A percentile compares a stretch with the other conserved stretches of the same genome.
These are phyloP conservation scores for Amanita rubescens DNA, from an alignment of 768 basidiomycete genomes.

Conservation along the genomic window DNA sequence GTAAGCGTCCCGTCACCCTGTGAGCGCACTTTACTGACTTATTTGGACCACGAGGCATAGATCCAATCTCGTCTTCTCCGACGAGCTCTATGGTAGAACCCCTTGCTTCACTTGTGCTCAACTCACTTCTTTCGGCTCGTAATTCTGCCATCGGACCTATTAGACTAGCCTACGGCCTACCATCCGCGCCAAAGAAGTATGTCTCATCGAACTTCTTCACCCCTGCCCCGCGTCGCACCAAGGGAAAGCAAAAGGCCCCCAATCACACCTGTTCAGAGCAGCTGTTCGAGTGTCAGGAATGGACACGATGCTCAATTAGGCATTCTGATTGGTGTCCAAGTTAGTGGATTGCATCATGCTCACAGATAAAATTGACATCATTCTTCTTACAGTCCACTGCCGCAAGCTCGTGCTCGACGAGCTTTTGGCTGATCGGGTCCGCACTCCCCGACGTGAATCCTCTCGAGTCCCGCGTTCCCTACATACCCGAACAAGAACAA, in stretches of 20 bases:
- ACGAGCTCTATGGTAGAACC: slow-evolving; percentile 51
- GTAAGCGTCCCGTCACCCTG: no score
- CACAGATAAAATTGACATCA: background rate
- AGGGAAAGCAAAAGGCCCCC: slow-evolving; percentile 45
- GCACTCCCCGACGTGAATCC: background rate
- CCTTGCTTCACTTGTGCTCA: slow-evolving; percentile 46
- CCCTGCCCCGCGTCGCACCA: slow-evolving; percentile 42
- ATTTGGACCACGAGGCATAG: background rate
- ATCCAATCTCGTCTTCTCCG: slow-evolving; percentile 2
- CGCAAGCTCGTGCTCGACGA: slow-evolving; percentile 7
- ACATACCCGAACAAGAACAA: slow-evolving; percentile 8
- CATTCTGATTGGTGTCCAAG: slow-evolving; percentile 45
- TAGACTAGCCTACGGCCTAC: background rate
- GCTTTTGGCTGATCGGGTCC: slow-evolving; percentile 2
- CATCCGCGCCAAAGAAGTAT: slow-evolving; percentile 8
- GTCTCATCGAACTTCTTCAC: slow-evolving; percentile 42
- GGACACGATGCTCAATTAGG: slow-evolving; percentile 36
- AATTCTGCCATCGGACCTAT: slow-evolving; percentile 14
- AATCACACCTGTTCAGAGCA: slow-evolving; percentile 21
- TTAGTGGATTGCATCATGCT: slow-evolving; percentile 21
- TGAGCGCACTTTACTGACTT: background rate
- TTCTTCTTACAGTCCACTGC: slow-evolving; percentile 5
- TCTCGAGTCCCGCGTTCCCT: background rate
- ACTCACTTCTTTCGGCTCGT: slow-evolving; percentile 33
- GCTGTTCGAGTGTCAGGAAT: slow-evolving; percentile 34